Evolutionary conservation across 805 yeast species (phyloP), one percentile per base, ranked within the genome.

Genomic region (Candida caryicola): DNA sequence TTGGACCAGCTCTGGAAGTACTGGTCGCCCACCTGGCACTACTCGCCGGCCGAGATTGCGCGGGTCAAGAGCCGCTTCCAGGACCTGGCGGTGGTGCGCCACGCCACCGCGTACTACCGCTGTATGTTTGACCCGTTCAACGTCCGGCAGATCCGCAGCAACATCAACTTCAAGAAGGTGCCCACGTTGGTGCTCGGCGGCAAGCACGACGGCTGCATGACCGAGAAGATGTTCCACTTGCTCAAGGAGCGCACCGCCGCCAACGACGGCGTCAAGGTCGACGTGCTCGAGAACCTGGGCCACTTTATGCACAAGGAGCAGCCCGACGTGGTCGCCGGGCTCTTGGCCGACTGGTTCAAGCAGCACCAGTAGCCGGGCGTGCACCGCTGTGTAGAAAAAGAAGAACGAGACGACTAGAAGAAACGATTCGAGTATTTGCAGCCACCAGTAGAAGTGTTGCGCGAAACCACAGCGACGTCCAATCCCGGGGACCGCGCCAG

Each of bases 1-100:
- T 49, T 68, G 46, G 59, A 57, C 38, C 17, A 34, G 4, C 45
- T 68, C 17, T 66, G 71, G 70, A 44, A 40, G 25, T 58, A 40
- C 43, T 68, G 73, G 73, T 62, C 70, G 3, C 72, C 73, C 1
- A 49, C 57, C 1, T 67, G 70, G 69, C 47, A 57, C 13, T 64
- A 55, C 37, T 18, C 52, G 12, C 21, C 36, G 8, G 44, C 38
- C 10, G 62, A 52, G 8, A 58, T 66, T 17, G 61, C 43, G 16
- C 42, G 49, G 12, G 66, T 65, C 12, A 47, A 60, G 34, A 44
- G 45, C n/a, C 57, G 62, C 1, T 46, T 68, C n/a, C 31, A 36
- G 7, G 37, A 47, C 16, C 54, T 54, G 10, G 54, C 55, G 1
- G 64, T 59, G 3, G 37, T 63, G 8, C 62, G 64, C 30, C 59